These are phyloP conservation scores for Liquidambar formosana DNA, from an alignment of 164 flowering plant genomes.

Conservation along the genomic window DNA sequence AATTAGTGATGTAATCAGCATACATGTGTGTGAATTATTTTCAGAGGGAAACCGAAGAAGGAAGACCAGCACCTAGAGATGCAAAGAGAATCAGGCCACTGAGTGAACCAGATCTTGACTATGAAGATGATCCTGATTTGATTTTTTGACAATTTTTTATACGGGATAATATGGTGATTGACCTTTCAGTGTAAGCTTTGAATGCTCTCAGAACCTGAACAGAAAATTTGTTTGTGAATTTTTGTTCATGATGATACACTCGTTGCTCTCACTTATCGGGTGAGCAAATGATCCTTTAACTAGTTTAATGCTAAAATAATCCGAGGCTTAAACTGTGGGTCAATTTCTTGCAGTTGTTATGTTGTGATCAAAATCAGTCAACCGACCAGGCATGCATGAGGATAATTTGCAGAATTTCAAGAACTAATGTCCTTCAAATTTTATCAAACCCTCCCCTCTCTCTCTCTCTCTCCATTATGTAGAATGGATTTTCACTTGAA, in stretches of 20 bases:
- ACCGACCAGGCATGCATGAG: too few species aligned
- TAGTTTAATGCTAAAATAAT: too few species aligned
- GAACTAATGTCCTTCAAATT: too few species aligned
- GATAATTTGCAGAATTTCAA: too few species aligned
- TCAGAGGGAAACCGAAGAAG: constrained; percentile 88
- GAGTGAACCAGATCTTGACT: constrained; percentile 67
- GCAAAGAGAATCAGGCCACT: constrained; percentile 62
- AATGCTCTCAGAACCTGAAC: background rate
- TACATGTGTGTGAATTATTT: background rate
- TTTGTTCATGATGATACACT: background rate
- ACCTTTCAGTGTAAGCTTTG: background rate
- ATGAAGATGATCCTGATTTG: constrained; percentile 82
- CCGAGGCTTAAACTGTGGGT: too few species aligned
- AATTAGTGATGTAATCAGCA: background rate
- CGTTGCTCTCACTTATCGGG: background rate
- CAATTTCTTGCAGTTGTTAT: too few species aligned
- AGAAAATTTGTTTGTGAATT: background rate
- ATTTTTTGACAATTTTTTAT: constrained; percentile 17
- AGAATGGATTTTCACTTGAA: too few species aligned
- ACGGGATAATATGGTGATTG: background rate
- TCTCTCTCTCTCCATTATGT: too few species aligned
- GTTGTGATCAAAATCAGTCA: background rate
- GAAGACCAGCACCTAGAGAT: constrained; percentile 68
- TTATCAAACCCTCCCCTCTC: too few species aligned
- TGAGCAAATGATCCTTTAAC: background rate